Evolutionary conservation across 2,329 filamentous ascomycete genomes (phyloP), one percentile per base, ranked within the genome.

Genomic region (Trichoderma sp.): DNA sequence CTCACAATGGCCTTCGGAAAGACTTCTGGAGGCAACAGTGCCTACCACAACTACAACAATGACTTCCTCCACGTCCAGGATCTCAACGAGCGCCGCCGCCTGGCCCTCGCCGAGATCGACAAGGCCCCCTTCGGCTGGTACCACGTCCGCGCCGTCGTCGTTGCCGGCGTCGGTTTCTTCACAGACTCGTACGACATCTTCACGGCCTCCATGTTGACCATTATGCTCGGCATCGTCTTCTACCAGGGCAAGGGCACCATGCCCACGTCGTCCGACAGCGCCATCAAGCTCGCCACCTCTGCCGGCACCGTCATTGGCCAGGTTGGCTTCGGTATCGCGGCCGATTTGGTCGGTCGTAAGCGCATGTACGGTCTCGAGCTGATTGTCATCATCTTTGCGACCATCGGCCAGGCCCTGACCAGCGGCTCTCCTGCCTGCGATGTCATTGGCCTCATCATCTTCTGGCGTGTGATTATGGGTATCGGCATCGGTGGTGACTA

Each of bases 131-230:
- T 94, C 67, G 89, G 91, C 72, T 94, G 91, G 90, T 92, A 93
- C 74, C 91, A 95, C 73, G 85, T 93, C 66, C 85, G 91, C 47
- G 89, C 91, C 65, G 85, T 91, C 62, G 79, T 91, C 9, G 91
- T 94, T 26, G 91, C 91, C 34, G 91, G 92, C 71, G 89, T 94
- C 67, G 92, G 91, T 71, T 95, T 96, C 85, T 95, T 95, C 78
- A 94, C 91, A 17, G 92, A 94, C 74, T 90, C 90, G 3, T 94
- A 93, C 78, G 88, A 90, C 73, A 91, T 93, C 79, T 95, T 95
- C 76, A 88, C 89, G 73, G 89, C 90, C 70, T 89, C 88, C 68
- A 81, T 92, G 73, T 81, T 90, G 68, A 91, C 89, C 30, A 83
- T 85, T 68, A 92, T 93, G 89, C 76, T 93, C 58, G 91, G 91